Evolutionary conservation across 441 rosid genomes (phyloP).

Genomic region (Hura crepitans): DNA sequence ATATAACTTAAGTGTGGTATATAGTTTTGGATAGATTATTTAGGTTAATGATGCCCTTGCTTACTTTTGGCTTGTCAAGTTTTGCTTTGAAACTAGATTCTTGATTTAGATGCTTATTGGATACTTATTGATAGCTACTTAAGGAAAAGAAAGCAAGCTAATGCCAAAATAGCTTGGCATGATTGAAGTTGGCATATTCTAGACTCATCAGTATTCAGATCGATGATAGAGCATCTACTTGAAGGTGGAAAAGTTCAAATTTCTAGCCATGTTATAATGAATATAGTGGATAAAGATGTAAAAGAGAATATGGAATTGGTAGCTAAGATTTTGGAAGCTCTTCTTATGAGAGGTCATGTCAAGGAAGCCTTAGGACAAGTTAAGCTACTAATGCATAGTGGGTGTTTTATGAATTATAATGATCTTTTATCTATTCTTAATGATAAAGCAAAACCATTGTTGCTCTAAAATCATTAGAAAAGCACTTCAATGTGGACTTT

Average conservation of each 20-base stretch:
- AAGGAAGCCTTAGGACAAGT: slow-evolving; percentile 90
- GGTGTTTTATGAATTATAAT: slow-evolving; percentile 51
- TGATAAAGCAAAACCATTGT: slow-evolving; percentile 82
- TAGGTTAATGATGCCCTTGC: too few species aligned
- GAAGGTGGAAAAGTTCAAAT: slow-evolving; percentile 90
- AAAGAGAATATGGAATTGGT: slow-evolving; percentile 75
- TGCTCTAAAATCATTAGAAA: slow-evolving; percentile 70
- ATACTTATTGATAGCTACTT: slow-evolving; percentile 76
- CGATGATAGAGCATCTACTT: slow-evolving; percentile 73
- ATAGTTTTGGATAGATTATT: too few species aligned
- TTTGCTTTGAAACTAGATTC: too few species aligned
- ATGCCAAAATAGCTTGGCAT: slow-evolving; percentile 78
- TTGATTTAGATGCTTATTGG: slow-evolving; percentile 58
- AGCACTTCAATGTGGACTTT: slow-evolving; percentile 51
- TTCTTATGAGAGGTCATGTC: slow-evolving; percentile 78
- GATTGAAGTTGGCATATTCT: slow-evolving; percentile 77
- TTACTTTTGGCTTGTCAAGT: too few species aligned
- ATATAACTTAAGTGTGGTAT: too few species aligned
- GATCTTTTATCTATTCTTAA: slow-evolving; percentile 55
- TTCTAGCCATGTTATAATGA: slow-evolving; percentile 82
- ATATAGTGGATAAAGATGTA: slow-evolving; percentile 77
- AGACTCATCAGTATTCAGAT: slow-evolving; percentile 56
- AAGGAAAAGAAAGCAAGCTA: slow-evolving; percentile 91
- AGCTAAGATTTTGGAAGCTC: slow-evolving; percentile 73
- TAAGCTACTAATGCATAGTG: slow-evolving; percentile 61